phyloP scores from a whole-genome alignment of 2,329 filamentous ascomycete genomes.

The Zalaria sp. region DNA sequence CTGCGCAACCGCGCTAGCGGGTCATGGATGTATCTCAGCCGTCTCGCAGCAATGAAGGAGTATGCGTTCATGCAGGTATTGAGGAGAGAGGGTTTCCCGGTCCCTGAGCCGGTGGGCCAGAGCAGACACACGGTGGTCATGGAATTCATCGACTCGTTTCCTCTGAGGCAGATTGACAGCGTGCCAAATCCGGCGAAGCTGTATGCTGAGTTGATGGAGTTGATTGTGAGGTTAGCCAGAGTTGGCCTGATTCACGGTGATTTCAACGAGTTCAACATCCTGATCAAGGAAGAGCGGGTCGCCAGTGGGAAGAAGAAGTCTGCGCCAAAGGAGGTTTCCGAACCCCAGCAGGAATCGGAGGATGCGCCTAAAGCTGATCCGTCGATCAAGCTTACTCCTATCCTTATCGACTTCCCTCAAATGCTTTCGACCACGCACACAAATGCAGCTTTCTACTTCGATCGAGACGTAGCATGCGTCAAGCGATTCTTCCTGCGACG shows the following conservation, averaged over 20 bases:
- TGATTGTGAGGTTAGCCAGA: constrained; percentile 71
- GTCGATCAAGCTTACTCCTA: constrained; percentile 49
- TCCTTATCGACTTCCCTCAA: constrained; percentile 95
- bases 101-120: constrained; percentile 77
- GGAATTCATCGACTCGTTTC: constrained; percentile 83
- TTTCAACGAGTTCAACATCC: constrained; percentile 98
- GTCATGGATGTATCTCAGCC: constrained; percentile 97
- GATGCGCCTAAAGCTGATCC: neutral
- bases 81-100: constrained; percentile 69
- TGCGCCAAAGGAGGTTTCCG: constrained; percentile 9
- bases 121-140: constrained; percentile 94
- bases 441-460: constrained; percentile 95
- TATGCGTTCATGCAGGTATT: constrained; percentile 88
- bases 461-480: constrained; percentile 88
- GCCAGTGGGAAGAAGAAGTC: constrained; percentile 1
- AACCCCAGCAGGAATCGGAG: constrained; percentile 10
- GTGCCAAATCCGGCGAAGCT: constrained; percentile 74
- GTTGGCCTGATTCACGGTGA: constrained; percentile 93
- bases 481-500: constrained; percentile 85
- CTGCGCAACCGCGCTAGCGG: constrained; percentile 65
- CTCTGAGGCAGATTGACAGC: constrained; percentile 72
- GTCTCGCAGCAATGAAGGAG: constrained; percentile 85
- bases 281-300: constrained; percentile 60
- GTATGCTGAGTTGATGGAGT: constrained; percentile 78
- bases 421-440: constrained; percentile 91